These are phyloP conservation scores for Colletotrichum tofieldiae DNA, from an alignment of 2,329 filamentous ascomycete species.

Conservation along the genomic window DNA sequence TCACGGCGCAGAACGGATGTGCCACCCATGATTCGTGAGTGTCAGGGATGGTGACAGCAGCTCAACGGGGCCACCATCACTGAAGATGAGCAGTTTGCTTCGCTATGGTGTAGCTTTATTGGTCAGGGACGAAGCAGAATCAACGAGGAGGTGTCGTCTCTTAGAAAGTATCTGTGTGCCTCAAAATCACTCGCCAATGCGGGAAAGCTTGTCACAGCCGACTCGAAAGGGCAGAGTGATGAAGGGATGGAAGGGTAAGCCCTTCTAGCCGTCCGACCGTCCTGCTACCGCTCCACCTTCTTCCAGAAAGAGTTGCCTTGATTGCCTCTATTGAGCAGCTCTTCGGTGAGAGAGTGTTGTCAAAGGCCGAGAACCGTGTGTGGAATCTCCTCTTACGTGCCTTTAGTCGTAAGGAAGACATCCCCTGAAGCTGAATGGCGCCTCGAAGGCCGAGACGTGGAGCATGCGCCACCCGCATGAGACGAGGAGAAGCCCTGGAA, in stretches of 20 bases:
- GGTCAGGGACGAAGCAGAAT: not conserved
- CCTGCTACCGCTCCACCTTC: slow-evolving; percentile 14
- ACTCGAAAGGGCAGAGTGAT: slow-evolving; percentile 4
- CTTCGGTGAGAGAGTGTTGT: not conserved
- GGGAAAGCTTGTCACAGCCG: slow-evolving; percentile 9
- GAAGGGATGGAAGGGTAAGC: slow-evolving; percentile 1
- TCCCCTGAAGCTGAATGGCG: slow-evolving; percentile 17
- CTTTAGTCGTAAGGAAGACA: slow-evolving; percentile 6
- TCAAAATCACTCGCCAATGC: slow-evolving; percentile 13
- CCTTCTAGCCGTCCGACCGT: slow-evolving; percentile 11
- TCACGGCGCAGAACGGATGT: slow-evolving; percentile 24
- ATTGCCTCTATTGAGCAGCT: slow-evolving; percentile 4
- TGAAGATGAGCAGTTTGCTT: slow-evolving; percentile 23
- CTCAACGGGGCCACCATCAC: slow-evolving; percentile 20
- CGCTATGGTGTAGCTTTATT: slow-evolving; percentile 19
- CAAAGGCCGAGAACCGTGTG: not conserved
- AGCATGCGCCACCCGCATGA: slow-evolving; percentile 7
- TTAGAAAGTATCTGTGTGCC: slow-evolving; percentile 26
- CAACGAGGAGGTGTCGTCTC: slow-evolving; percentile 6
- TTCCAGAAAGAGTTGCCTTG: slow-evolving; percentile 15
- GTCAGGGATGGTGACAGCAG: slow-evolving; percentile 26
- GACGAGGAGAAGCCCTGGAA: slow-evolving; percentile 14
- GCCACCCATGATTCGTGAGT: slow-evolving; percentile 39
- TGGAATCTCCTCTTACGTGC: not conserved
- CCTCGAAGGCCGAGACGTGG: slow-evolving; percentile 7